Evolutionary conservation across 2,329 filamentous ascomycete genomes (phyloP).

Genomic region (Xylariaceae sp.): DNA sequence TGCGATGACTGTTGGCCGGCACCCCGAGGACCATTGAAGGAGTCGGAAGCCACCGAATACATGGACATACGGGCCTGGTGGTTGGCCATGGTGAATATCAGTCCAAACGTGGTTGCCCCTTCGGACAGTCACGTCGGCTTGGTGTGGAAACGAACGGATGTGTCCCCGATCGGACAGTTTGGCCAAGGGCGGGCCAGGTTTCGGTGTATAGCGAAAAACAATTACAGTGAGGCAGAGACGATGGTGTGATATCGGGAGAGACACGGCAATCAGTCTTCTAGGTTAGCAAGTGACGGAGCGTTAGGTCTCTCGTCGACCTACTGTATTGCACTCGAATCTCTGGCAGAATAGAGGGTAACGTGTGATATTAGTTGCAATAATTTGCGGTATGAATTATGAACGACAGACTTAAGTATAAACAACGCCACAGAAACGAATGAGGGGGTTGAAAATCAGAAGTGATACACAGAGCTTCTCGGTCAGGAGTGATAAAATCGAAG

Average conservation of each 20-base stretch:
- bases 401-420: conserved; percentile 34
- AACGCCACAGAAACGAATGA: conserved; percentile 59
- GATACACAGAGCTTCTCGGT: conserved; percentile 1
- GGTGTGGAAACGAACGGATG: conserved; percentile 4
- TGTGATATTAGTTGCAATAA: no score
- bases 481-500: conserved; percentile 10
- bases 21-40: conserved; percentile 54
- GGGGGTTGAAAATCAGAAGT: conserved; percentile 33
- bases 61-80: conserved; percentile 58
- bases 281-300: conserved; percentile 3
- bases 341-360: not conserved
- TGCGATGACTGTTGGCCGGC: conserved; percentile 70
- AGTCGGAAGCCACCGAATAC: conserved; percentile 66
- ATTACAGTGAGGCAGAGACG: no score
- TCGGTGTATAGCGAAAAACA: not conserved
- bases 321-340: not conserved
- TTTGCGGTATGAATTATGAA: conserved; percentile 24
- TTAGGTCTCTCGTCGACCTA: conserved; percentile 11
- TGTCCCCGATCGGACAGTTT: not conserved
- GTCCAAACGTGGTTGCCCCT: conserved; percentile 34
- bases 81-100: conserved; percentile 52
- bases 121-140: conserved; percentile 39
- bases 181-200: not conserved
- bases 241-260: no score
- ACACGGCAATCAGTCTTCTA: no score